phyloP scores from a whole-genome alignment of 805 yeast genomes.

The Candida boidinii region DNA sequence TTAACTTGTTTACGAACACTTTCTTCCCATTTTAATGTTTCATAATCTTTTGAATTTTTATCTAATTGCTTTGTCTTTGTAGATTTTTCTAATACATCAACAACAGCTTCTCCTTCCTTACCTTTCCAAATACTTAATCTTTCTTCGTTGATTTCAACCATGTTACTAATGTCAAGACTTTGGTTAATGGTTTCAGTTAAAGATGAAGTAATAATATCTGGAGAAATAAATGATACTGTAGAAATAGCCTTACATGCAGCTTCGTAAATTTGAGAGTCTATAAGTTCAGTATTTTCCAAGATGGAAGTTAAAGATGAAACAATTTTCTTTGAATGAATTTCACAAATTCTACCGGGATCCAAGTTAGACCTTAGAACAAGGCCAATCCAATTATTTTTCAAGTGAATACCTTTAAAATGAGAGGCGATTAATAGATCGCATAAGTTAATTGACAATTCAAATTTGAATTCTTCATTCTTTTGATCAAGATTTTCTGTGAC shows the following conservation, averaged over 20 bases:
- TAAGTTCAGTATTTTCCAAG: conserved; percentile 8
- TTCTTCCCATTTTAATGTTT: conserved; percentile 85
- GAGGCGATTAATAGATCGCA: conserved; percentile 32
- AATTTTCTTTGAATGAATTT: conserved; percentile 14
- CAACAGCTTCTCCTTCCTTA: conserved; percentile 59
- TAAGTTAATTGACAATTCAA: too few relatives aligned
- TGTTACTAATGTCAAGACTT: conserved; percentile 30
- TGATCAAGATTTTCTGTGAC: conserved; percentile 24
- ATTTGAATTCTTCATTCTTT: too few relatives aligned
- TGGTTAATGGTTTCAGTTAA: conserved; percentile 32
- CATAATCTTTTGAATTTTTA: conserved; percentile 78
- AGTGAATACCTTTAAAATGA: conserved; percentile 31
- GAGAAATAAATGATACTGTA: conserved; percentile 48
- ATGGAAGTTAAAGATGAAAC: conserved; percentile 13
- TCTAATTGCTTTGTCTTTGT: conserved; percentile 36
- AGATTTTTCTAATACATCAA: conserved; percentile 45
- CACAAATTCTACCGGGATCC: conserved; percentile 59
- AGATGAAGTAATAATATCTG: conserved; percentile 45
- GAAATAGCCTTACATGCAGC: conserved; percentile 44
- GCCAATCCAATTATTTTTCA: conserved; percentile 67
- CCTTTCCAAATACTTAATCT: conserved; percentile 61
- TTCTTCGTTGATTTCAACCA: conserved; percentile 35
- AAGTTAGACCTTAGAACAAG: conserved; percentile 47
- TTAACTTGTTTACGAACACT: conserved; percentile 68
- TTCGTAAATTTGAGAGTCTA: conserved; percentile 35